Conservation (phyloP, 83 land plant genomes). For the Thuja plicata region DNA sequence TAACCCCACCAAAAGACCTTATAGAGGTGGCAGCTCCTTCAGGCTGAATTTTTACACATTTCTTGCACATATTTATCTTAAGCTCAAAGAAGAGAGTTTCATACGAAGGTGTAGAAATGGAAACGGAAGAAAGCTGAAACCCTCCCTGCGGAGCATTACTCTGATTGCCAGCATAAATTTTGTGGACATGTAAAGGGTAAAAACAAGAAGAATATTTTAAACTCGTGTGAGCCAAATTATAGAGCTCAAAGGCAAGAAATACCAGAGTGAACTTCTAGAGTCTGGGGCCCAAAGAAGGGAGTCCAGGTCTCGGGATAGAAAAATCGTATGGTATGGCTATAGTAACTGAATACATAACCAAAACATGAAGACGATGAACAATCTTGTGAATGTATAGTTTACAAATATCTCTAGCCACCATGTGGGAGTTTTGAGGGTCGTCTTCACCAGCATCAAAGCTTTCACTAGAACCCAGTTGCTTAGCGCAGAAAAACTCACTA, state of each 20-base stretch:
- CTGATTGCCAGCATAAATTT: background rate
- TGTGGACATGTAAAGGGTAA: background rate
- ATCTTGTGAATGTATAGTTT: background rate
- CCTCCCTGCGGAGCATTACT: background rate
- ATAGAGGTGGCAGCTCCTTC: background rate
- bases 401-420: background rate
- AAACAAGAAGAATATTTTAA: background rate
- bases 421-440: background rate
- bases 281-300: background rate
- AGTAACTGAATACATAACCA: background rate
- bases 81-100: background rate
- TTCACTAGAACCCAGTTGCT: background rate
- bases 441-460: background rate
- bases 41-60: no score
- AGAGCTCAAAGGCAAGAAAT: background rate
- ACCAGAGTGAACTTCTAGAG: background rate
- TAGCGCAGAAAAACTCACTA: background rate
- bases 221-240: background rate
- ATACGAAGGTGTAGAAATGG: background rate
- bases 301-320: background rate
- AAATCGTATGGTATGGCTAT: background rate
- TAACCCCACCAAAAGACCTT: background rate
- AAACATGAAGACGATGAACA: background rate
- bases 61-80: background rate
- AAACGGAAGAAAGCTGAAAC: background rate